These are phyloP conservation scores for Annulohypoxylon moriforme DNA, from an alignment of 495 filamentous ascomycete species.

Conservation along the genomic window DNA sequence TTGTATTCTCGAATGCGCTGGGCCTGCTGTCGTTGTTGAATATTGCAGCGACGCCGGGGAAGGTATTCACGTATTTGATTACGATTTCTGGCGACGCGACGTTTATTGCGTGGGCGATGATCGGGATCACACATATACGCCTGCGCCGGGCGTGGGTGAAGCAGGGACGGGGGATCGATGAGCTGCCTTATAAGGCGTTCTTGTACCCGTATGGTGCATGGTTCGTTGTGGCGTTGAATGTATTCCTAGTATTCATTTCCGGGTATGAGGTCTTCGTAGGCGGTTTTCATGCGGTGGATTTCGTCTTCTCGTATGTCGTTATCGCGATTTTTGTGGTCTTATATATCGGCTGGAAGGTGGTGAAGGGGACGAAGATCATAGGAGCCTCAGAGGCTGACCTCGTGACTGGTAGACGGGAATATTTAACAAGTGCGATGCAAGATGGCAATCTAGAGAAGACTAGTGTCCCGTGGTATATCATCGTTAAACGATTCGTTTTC, in stretches of 20 bases:
- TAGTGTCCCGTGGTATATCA: conserved; percentile 37
- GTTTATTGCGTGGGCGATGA: conserved; percentile 72
- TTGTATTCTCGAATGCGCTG: conserved; percentile 64
- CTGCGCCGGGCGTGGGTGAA: conserved; percentile 72
- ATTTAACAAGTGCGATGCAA: not conserved
- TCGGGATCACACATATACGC: conserved; percentile 62
- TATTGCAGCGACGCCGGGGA: conserved; percentile 64
- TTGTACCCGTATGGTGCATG: conserved; percentile 73
- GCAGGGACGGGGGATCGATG: conserved; percentile 63
- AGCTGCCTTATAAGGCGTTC: conserved; percentile 68
- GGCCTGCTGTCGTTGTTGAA: conserved; percentile 67
- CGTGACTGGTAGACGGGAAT: conserved; percentile 62
- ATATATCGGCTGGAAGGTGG: conserved; percentile 65
- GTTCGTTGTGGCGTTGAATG: conserved; percentile 64
- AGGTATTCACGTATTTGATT: conserved; percentile 66
- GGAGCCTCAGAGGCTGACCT: conserved; percentile 66
- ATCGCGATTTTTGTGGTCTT: conserved; percentile 66
- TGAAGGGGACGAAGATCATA: conserved; percentile 59
- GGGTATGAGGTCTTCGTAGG: conserved; percentile 56
- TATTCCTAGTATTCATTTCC: conserved; percentile 62
- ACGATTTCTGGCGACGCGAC: conserved; percentile 66
- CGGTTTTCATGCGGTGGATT: conserved; percentile 63
- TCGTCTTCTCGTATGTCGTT: conserved; percentile 62
- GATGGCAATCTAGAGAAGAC: conserved; percentile 9
- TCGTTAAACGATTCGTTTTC: conserved; percentile 37